These are phyloP conservation scores for Ceratocystis harringtonii DNA, from an alignment of 2,329 filamentous ascomycete species.

Conservation along the genomic window DNA sequence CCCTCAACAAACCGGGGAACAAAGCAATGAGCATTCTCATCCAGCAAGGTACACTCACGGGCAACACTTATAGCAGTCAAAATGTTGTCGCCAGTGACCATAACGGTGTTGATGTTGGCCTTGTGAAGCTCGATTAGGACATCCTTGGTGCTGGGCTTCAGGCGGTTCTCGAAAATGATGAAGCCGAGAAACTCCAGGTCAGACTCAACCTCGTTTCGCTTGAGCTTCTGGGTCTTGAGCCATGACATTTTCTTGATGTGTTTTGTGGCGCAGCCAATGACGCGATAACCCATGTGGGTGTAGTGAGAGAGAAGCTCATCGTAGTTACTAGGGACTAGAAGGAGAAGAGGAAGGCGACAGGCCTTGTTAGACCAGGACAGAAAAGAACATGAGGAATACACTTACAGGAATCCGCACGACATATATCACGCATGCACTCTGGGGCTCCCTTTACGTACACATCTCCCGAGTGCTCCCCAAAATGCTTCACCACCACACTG, in stretches of 20 bases:
- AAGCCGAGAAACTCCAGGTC: slow-evolving; percentile 82
- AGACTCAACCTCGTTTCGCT: slow-evolving; percentile 67
- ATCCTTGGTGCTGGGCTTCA: slow-evolving; percentile 71
- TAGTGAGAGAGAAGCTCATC: slow-evolving; percentile 81
- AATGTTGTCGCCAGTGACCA: slow-evolving; percentile 98
- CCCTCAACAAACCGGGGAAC: slow-evolving; percentile 75
- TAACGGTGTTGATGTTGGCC: slow-evolving; percentile 76
- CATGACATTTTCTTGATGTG: slow-evolving; percentile 77
- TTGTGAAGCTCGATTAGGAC: slow-evolving; percentile 69
- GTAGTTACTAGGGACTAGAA: slow-evolving; percentile 63
- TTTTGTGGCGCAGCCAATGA: slow-evolving; percentile 88
- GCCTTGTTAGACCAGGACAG: not conserved
- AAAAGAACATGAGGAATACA: slow-evolving; percentile 16
- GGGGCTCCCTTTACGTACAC: slow-evolving; percentile 94
- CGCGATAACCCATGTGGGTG: slow-evolving; percentile 88
- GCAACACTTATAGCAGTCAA: slow-evolving; percentile 92
- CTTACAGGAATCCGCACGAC: slow-evolving; percentile 62
- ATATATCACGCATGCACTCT: slow-evolving; percentile 92
- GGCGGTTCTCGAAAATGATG: slow-evolving; percentile 97
- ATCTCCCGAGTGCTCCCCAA: slow-evolving; percentile 68
- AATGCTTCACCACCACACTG: slow-evolving; percentile 81
- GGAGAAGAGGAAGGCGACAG: not conserved
- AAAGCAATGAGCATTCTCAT: slow-evolving; percentile 74
- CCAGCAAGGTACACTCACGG: slow-evolving; percentile 72
- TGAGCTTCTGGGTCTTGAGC: slow-evolving; percentile 92